These are phyloP conservation scores for Pseudonitzschia multiseries DNA, from an alignment of 108 stramenopile species.

Conservation along the genomic window DNA sequence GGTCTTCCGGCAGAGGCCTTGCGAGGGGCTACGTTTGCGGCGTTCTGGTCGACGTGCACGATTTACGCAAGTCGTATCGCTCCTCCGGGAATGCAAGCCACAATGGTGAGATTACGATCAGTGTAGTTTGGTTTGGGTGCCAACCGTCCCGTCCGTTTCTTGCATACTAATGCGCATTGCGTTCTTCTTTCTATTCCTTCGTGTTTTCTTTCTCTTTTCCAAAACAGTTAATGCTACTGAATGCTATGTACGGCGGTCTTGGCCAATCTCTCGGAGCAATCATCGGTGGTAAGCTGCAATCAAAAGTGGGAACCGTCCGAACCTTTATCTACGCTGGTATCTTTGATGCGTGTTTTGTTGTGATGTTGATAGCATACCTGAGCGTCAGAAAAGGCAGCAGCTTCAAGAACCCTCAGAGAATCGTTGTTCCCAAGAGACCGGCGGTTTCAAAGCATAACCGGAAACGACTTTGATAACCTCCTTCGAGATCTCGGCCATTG, in stretches of 20 bases:
- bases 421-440: conserved; percentile 20
- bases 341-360: conserved; percentile 74
- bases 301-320: conserved; percentile 69
- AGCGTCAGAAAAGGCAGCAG: conserved; percentile 50
- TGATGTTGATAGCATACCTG: conserved; percentile 62
- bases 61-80: conserved; percentile 89
- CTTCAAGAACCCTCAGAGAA: conserved; percentile 34
- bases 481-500: background rate
- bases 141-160: background rate
- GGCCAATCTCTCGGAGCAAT: conserved; percentile 93
- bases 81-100: conserved; percentile 87
- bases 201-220: conserved; percentile 3
- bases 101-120: conserved; percentile 63
- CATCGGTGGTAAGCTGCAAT: conserved; percentile 88
- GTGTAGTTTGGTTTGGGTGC: background rate
- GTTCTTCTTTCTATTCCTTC: background rate
- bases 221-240: conserved; percentile 73
- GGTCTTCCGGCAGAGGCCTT: conserved; percentile 92
- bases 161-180: background rate
- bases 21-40: conserved; percentile 91
- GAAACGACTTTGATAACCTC: background rate
- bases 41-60: conserved; percentile 91
- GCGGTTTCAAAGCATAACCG: background rate
- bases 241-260: conserved; percentile 95
- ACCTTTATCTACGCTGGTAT: conserved; percentile 73